Base-by-base conservation (phyloP, 371 early-diverging fungal genomes). In the Blakeslea trispora region DNA sequence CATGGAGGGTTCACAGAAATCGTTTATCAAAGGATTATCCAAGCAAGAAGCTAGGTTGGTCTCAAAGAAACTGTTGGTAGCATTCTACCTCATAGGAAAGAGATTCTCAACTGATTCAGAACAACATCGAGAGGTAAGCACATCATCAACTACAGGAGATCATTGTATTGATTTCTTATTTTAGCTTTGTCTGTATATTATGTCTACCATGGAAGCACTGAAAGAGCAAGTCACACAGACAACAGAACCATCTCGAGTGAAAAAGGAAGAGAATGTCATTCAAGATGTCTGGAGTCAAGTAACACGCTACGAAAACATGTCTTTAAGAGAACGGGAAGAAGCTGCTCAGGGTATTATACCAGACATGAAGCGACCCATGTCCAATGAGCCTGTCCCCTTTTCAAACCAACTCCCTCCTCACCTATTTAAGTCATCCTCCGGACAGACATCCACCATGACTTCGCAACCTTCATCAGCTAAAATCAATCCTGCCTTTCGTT, bases 301-400 rank as follows among this genome's bases (percentile, higher is more conserved):
- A 0, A 57, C 58, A 14, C 47, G 54, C 19, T 74, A 66, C 46
- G 66, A 74, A 57, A 57, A 54, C 15, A 74, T 74, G 75, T 66
- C 71, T 10, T 35, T 68, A 6, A 55, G 75, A n/a, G 75, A 74
- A 32, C 58, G 57, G 45, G 69, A 71, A 23, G 75, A 74, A 19
- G 65, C 62, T 15, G 50, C 59, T n/a, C 56, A 56, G 7, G 66
- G 66, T 1, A 42, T 43, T 46, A 11, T 59, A 14, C 55, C 53
- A 1, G 57, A 61, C 8, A 24, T 54, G 28, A 63, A 63, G 54
- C 7, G 42, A 35, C 46, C 45, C 5, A 37, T 43, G 18, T 15
- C 39, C 22, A 14, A 15, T 32, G 50, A 39, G 2, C 41, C 58
- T 22, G 28, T 13, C 3, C 37, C 40, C 10, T 57, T 58, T 15